Conservation (phyloP, 371 early-diverging fungal species). For the Amoeboaphelidium protococcarum region DNA sequence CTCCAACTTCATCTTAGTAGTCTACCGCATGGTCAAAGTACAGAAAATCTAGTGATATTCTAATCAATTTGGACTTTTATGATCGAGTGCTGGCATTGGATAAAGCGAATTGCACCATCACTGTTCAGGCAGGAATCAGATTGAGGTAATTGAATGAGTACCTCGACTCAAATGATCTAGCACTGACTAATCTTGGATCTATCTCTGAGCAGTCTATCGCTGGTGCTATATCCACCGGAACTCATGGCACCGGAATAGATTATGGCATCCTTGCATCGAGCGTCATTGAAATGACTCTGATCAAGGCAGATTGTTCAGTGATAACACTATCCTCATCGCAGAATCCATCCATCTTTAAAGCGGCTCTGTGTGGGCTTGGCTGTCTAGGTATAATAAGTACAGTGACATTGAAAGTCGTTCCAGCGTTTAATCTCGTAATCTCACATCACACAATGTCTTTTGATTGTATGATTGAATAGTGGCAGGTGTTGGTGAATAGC, state of each 20-base stretch:
- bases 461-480: constrained; percentile 22
- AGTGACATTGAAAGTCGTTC: constrained; percentile 39
- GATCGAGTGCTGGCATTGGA: too few relatives aligned
- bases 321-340: constrained; percentile 19
- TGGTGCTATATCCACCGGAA: constrained; percentile 47
- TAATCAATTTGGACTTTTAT: too few relatives aligned
- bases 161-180: constrained; percentile 27
- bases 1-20: too few relatives aligned
- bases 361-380: constrained; percentile 45
- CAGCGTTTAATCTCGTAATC: constrained; percentile 32
- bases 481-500: constrained; percentile 23
- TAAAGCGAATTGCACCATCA: constrained; percentile 15
- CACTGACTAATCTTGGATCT: constrained; percentile 46
- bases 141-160: constrained; percentile 28
- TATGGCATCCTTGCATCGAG: constrained; percentile 34
- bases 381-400: constrained; percentile 42
- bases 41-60: too few relatives aligned
- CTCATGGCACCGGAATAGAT: constrained; percentile 50
- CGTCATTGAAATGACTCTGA: constrained; percentile 28
- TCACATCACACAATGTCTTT: constrained; percentile 33
- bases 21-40: too few relatives aligned
- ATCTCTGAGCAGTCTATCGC: constrained; percentile 53
- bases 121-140: constrained; percentile 43
- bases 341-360: constrained; percentile 27
- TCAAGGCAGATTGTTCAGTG: constrained; percentile 24